Percentiles rank a stretch among this genome's conserved stretches.
Conservation (phyloP, 345 rosid species). For the Psidium friedrichsthalianum region DNA sequence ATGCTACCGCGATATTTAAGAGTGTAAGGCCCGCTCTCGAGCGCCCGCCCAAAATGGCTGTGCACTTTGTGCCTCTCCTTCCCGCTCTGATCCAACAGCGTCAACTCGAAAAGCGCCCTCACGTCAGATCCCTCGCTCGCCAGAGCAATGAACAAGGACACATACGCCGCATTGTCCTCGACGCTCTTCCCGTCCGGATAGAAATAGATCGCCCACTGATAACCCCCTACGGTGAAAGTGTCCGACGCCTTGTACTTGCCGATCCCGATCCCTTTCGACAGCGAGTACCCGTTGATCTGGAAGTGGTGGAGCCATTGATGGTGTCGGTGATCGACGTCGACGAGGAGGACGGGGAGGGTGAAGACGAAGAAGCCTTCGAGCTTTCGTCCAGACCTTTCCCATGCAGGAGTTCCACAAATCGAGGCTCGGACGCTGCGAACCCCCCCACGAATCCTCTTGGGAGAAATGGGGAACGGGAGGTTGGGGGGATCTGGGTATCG, state of each 20-base stretch:
- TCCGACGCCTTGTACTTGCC: constrained; percentile 57
- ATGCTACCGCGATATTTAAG: constrained; percentile 66
- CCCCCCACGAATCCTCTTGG: background rate
- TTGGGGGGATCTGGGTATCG: background rate
- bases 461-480: background rate
- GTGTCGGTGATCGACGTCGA: constrained; percentile 55
- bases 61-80: constrained; percentile 62
- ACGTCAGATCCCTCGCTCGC: constrained; percentile 68
- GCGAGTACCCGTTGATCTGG: constrained; percentile 51
- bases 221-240: constrained; percentile 57
- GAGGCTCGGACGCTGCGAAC: background rate
- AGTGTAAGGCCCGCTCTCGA: constrained; percentile 60
- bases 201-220: constrained; percentile 63
- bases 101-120: constrained; percentile 61
- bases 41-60: constrained; percentile 67
- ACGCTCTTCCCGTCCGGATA: constrained; percentile 77
- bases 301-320: constrained; percentile 66
- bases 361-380: constrained; percentile 7
- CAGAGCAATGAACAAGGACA: constrained; percentile 57
- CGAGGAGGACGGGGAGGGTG: constrained; percentile 19
- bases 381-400: constrained; percentile 30
- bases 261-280: constrained; percentile 56
- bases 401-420: constrained; percentile 4
- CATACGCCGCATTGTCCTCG: constrained; percentile 52
- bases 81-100: constrained; percentile 69